Conservation (phyloP, 441 rosid genomes). For the Populus hybrid region DNA sequence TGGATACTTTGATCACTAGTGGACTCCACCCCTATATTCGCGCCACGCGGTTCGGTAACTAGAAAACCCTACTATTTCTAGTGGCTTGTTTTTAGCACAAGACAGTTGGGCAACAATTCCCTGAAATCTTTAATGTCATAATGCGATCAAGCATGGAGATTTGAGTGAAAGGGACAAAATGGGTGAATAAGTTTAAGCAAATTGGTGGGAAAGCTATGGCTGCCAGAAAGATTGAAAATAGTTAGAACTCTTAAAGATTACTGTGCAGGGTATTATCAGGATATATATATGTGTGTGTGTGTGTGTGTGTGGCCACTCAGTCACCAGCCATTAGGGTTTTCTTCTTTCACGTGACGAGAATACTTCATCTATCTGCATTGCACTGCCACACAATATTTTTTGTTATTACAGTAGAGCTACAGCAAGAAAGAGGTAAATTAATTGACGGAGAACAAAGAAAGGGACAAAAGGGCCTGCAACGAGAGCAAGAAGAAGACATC, state of each 20-base stretch:
- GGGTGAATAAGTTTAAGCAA: background rate
- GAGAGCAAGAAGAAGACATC: conserved; percentile 17
- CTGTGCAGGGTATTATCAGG: background rate
- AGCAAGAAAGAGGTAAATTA: conserved; percentile 7
- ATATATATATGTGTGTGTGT: no score
- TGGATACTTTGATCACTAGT: conserved; percentile 7
- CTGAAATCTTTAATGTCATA: background rate
- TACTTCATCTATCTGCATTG: background rate
- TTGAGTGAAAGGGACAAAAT: background rate
- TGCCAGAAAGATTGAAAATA: background rate
- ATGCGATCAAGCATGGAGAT: background rate
- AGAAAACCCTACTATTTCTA: background rate
- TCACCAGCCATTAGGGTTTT: background rate
- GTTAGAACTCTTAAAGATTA: background rate
- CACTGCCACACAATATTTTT: background rate
- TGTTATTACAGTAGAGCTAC: background rate
- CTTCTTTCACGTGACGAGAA: background rate
- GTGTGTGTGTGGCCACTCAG: background rate
- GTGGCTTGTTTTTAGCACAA: background rate
- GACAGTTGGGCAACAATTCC: background rate
- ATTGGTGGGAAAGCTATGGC: background rate
- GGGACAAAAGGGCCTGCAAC: conserved; percentile 22
- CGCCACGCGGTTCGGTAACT: conserved; percentile 17
- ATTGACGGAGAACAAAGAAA: conserved; percentile 16
- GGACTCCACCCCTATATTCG: conserved; percentile 24